These are phyloP conservation scores for Lachancea mirantina DNA, from an alignment of 805 yeast species.

Conservation along the genomic window DNA sequence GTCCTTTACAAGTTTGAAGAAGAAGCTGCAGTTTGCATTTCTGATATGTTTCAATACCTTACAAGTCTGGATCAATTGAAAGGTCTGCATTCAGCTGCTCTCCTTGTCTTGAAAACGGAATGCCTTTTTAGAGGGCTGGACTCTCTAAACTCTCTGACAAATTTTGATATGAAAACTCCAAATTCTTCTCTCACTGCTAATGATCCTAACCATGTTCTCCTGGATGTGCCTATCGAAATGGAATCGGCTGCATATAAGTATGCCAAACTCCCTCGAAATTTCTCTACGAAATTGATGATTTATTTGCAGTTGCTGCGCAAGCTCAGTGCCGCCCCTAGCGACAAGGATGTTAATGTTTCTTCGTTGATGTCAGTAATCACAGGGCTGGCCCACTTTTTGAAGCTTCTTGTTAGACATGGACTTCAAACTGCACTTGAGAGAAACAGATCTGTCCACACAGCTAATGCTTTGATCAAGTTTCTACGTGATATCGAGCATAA, in stretches of 20 bases:
- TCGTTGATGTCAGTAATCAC: constrained; percentile 76
- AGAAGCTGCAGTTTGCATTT: constrained; percentile 77
- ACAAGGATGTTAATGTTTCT: constrained; percentile 36
- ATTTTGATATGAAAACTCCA: background rate
- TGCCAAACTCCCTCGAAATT: constrained; percentile 63
- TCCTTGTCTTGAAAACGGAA: constrained; percentile 65
- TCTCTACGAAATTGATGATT: constrained; percentile 85
- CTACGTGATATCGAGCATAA: constrained; percentile 46
- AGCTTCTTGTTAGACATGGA: constrained; percentile 75
- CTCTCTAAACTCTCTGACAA: constrained; percentile 27
- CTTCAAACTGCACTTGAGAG: constrained; percentile 66
- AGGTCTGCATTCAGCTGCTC: constrained; percentile 66
- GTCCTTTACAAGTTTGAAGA: constrained; percentile 86
- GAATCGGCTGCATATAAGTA: constrained; percentile 12
- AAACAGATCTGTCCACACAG: constrained; percentile 50
- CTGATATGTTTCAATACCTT: constrained; percentile 84
- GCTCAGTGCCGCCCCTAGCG: constrained; percentile 32
- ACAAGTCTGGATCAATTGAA: constrained; percentile 61
- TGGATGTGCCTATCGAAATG: background rate
- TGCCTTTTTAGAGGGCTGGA: constrained; percentile 74
- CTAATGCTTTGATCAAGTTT: constrained; percentile 57
- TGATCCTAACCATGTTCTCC: no score
- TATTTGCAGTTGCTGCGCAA: constrained; percentile 79
- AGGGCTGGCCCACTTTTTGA: constrained; percentile 87
- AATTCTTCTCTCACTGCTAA: constrained; percentile 11